Base-by-base conservation (phyloP, 306 rosid genomes). In the Ormosia emarginata region DNA sequence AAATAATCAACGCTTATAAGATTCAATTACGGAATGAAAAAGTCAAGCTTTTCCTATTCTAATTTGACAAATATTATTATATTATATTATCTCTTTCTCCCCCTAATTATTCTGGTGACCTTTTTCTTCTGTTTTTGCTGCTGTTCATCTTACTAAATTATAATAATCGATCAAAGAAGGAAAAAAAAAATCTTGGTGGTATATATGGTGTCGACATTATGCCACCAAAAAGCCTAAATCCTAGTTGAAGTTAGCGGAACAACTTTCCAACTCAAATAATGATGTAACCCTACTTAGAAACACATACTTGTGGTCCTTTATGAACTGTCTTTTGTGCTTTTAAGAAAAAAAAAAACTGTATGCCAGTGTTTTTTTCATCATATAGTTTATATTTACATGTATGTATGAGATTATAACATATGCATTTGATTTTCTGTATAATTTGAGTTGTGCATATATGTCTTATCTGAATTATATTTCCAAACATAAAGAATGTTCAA, bases 191-290 rank as follows among this genome's bases (percentile, higher is more conserved):
- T 43, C 11, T 41, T 8, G 11, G 47, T 43, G 47, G 47, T 43
- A 43, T 8, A 55, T 43, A 43, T 8, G 41, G 13, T 81, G 85
- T 65, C 62, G 85, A 81, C 75, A 74, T 52, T 13, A 66, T 74
- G 71, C 34, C 18, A 56, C 71, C 63, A 43, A 66, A 66, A 74
- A 74, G 44, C 70, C 11, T 33, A 32, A 59, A 77, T 36, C 41
- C 18, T 11, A 7, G 6, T 41, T 32, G 76, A 74, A 68, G 62
- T 55, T 30, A 74, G 76, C 65, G 74, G 69, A 81, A 41, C 64
- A 10, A 74, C 53, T 66, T 74, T 82, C 85, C 67, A 82, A 82
- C 77, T 82, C 37, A 44, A 67, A 56, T 82, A 52, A 75, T 75
- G 61, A 57, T 75, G 85, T 56, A 81, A 81, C 68, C 75, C 55